Evolutionary conservation across 2,329 filamentous ascomycete genomes (phyloP), one percentile per base, ranked within the genome.

Genomic region (Hypoxylon sp.): DNA sequence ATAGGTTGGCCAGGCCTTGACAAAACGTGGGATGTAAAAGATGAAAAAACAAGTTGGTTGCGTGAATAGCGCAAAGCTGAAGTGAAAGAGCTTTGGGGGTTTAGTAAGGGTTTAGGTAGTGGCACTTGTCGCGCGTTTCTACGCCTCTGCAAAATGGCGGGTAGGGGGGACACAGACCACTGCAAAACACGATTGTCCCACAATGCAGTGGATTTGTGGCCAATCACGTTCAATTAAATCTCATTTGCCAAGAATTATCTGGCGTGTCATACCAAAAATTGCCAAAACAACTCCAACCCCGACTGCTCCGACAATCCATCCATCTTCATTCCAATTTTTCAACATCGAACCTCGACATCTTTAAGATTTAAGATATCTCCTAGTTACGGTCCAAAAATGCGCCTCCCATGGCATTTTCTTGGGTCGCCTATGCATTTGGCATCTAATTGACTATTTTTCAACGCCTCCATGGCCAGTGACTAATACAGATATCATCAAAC

Each of bases 281-380:
- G 66, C 65, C 71, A 74, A 71, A 76, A 75, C 75, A 74, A 75
- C 74, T 74, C 70, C 72, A 67, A 74, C 71, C 46, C 69, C 57
- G 59, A 70, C 51, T 46, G 62, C 69, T 68, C 68, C 66, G 53
- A 73, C 47, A 62, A 67, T 71, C 71, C 63, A 70, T 68, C 55
- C 42, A 66, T 67, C 66, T 67, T 71, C 63, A 67, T 68, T 71
- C 73, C 72, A 61, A 71, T 59, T 73, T 71, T 67, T 73, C 72
- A 75, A 78, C 77, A 73, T 76, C 67, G 60, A 72, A 66, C 57
- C 66, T 68, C 35, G 59, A 69, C 67, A 63, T 10, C 39, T 57
- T 59, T 54, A 19, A 67, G 35, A 65, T 62, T 60, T 42, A 2
- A 29, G 22, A 61, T 67, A 64, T 46, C 29, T 29, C 54, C 51